These are phyloP conservation scores for Blechomonas ayalai DNA, from an alignment of 208 protist species.

Conservation along the genomic window DNA sequence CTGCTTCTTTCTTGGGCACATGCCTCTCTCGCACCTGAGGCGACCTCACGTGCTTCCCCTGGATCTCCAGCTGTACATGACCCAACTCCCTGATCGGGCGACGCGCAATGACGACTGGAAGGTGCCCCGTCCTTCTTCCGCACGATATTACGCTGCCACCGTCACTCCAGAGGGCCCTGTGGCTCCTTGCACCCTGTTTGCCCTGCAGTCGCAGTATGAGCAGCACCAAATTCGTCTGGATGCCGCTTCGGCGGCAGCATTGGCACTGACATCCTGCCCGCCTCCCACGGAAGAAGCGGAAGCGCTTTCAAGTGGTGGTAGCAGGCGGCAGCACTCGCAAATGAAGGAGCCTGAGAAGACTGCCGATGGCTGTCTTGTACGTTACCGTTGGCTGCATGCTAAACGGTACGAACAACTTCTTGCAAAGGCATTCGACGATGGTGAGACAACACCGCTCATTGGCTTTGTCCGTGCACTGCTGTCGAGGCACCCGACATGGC, in stretches of 20 bases:
- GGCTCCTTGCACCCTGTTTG: too few relatives aligned
- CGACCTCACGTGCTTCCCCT: slow-evolving; percentile 66
- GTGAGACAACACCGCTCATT: slow-evolving; percentile 30
- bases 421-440: slow-evolving; percentile 50
- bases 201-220: too few relatives aligned
- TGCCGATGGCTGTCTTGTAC: too few relatives aligned
- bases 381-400: background rate
- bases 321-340: too few relatives aligned
- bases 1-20: slow-evolving; percentile 40
- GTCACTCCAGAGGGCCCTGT: slow-evolving; percentile 3
- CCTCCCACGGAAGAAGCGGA: too few relatives aligned
- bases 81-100: slow-evolving; percentile 52
- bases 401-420: slow-evolving; percentile 33
- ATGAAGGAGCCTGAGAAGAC: too few relatives aligned
- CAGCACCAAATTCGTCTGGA: too few relatives aligned
- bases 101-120: slow-evolving; percentile 16
- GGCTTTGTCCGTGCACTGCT: slow-evolving; percentile 25
- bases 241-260: too few relatives aligned
- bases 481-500: background rate
- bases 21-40: slow-evolving; percentile 52
- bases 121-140: slow-evolving; percentile 13
- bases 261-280: too few relatives aligned
- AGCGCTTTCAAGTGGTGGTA: too few relatives aligned
- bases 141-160: slow-evolving; percentile 10
- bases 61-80: slow-evolving; percentile 47